Conservation (phyloP, 2,329 filamentous ascomycete species). For the Xylaria digitata region DNA sequence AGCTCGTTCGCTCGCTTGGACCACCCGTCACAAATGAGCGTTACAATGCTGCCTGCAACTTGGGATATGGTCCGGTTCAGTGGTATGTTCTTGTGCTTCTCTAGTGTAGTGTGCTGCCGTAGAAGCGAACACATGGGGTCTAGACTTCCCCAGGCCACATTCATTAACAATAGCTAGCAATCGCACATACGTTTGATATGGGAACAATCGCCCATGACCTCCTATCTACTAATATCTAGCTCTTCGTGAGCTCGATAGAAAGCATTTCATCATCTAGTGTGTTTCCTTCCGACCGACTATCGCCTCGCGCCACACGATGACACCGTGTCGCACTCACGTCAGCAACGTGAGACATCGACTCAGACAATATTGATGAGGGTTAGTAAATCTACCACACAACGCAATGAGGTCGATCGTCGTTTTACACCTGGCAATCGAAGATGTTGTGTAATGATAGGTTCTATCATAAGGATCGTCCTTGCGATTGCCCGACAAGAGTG, state of each 20-base stretch:
- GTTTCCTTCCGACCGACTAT: slow-evolving; percentile 14
- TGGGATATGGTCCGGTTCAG: slow-evolving; percentile 18
- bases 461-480: slow-evolving; percentile 29
- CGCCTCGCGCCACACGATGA: slow-evolving; percentile 23
- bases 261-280: not conserved
- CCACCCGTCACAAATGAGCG: slow-evolving; percentile 31
- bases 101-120: not conserved
- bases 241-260: slow-evolving; percentile 1
- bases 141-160: slow-evolving; percentile 24
- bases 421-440: slow-evolving; percentile 21
- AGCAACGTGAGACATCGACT: slow-evolving; percentile 37
- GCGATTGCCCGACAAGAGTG: slow-evolving; percentile 27
- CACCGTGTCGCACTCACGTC: slow-evolving; percentile 35
- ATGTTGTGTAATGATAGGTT: slow-evolving; percentile 19
- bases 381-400: slow-evolving; percentile 10
- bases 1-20: slow-evolving; percentile 30
- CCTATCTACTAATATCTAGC: not conserved
- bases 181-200: slow-evolving; percentile 4
- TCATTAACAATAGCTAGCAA: slow-evolving; percentile 10
- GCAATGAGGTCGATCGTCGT: slow-evolving; percentile 18
- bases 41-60: slow-evolving; percentile 39
- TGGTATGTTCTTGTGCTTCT: not conserved
- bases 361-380: slow-evolving; percentile 24
- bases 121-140: slow-evolving; percentile 18
- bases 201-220: slow-evolving; percentile 5